Evolutionary conservation across 768 basidiomycete genomes (phyloP).

Genomic region (Trametes gibbosa): DNA sequence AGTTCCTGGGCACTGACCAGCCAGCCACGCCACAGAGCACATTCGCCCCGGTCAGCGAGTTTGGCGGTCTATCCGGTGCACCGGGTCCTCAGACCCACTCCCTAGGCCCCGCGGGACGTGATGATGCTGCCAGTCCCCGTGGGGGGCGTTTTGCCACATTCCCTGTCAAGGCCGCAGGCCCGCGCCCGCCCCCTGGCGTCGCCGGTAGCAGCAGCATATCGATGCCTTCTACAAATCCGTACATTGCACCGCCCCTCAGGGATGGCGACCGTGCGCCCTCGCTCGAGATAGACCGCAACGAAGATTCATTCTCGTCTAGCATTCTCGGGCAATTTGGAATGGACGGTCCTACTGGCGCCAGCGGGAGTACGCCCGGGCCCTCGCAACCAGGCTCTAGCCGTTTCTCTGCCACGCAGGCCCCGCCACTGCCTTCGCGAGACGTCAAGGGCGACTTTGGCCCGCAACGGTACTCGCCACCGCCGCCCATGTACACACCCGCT

Average conservation of each 20-base stretch:
- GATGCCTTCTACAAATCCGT: conserved; percentile 3
- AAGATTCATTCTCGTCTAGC: conserved; percentile 36
- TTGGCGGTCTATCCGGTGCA: conserved; percentile 19
- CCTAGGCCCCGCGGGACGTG: conserved; percentile 11
- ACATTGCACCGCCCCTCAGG: conserved; percentile 14
- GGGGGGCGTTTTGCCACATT: conserved; percentile 67
- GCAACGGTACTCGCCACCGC: conserved; percentile 33
- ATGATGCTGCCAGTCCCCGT: conserved; percentile 8
- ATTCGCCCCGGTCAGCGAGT: conserved; percentile 20
- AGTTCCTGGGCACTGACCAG: conserved; percentile 2
- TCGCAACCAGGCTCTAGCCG: not conserved
- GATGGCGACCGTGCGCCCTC: conserved; percentile 32
- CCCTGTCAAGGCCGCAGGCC: conserved; percentile 45
- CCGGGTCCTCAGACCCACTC: conserved; percentile 18
- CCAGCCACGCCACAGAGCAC: not conserved
- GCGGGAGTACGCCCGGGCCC: not conserved
- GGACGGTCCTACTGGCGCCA: not conserved
- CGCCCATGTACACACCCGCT: conserved; percentile 34
- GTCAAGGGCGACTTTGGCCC: conserved; percentile 6
- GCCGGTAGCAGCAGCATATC: conserved; percentile 3
- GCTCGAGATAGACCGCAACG: conserved; percentile 22
- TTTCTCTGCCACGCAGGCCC: not conserved
- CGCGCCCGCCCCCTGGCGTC: conserved; percentile 15
- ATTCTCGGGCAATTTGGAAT: conserved; percentile 29
- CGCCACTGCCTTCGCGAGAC: not conserved